Evolutionary conservation across 1,139 yeast species (phyloP).

Genomic region (Suhomyces yuchorum): DNA sequence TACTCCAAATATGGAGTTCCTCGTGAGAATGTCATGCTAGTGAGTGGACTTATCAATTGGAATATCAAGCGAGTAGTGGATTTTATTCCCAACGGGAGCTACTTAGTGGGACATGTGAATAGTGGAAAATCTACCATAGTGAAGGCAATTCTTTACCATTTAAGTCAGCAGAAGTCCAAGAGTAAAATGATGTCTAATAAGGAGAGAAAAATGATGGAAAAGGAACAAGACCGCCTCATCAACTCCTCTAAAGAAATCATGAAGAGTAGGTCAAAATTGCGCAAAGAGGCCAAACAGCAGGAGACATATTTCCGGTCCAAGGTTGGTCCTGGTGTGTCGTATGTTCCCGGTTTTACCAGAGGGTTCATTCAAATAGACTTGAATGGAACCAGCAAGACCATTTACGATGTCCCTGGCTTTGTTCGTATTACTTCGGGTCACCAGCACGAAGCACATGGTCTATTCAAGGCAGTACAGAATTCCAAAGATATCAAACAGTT

Average conservation of each 20-base stretch:
- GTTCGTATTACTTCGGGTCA: constrained; percentile 11
- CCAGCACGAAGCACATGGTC: constrained; percentile 26
- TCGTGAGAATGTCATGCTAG: constrained; percentile 48
- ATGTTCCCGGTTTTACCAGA: constrained; percentile 61
- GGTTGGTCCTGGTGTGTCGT: constrained; percentile 50
- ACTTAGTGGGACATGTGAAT: constrained; percentile 72
- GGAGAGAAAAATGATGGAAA: constrained; percentile 19
- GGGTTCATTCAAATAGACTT: constrained; percentile 41
- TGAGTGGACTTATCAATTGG: constrained; percentile 58
- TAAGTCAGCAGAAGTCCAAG: constrained; percentile 16
- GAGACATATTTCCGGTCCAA: constrained; percentile 22
- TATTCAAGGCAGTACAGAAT: constrained; percentile 31
- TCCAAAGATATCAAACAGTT: constrained; percentile 36
- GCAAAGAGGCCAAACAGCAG: constrained; percentile 17
- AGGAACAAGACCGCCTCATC: constrained; percentile 22
- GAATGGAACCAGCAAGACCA: constrained; percentile 26
- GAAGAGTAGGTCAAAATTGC: constrained; percentile 12
- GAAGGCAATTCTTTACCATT: constrained; percentile 44
- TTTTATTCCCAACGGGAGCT: constrained; percentile 47
- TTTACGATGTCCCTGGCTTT: constrained; percentile 64
- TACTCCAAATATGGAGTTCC: constrained; percentile 41
- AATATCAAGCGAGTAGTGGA: constrained; percentile 38
- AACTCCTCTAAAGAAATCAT: constrained; percentile 9
- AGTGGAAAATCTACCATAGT: constrained; percentile 75
- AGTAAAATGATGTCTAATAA: constrained; percentile 8